These are phyloP conservation scores for Balakata baccata DNA, from an alignment of 345 rosid genomes.

Conservation along the genomic window DNA sequence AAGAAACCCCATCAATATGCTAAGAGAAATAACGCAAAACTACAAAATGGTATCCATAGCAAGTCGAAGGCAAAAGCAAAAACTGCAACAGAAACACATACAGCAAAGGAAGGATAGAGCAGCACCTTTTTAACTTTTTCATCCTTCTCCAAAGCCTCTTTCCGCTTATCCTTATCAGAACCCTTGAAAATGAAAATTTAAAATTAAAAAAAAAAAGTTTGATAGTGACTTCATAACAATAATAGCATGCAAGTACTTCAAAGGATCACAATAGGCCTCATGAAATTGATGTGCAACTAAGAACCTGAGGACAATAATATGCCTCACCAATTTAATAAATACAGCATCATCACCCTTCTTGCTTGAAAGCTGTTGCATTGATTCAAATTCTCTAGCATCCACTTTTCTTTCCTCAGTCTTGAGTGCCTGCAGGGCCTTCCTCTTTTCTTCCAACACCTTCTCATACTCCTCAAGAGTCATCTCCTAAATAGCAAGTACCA, in stretches of 20 bases:
- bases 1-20: neutral
- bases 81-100: no score
- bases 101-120: neutral
- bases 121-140: constrained; percentile 62
- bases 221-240: neutral
- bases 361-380: constrained; percentile 67
- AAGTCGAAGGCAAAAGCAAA: neutral
- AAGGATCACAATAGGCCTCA: neutral
- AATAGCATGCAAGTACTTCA: neutral
- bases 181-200: constrained; percentile 33
- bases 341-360: constrained; percentile 55
- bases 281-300: no score
- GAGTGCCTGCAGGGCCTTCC: constrained; percentile 52
- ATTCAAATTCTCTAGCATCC: constrained; percentile 55
- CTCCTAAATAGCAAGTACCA: constrained; percentile 12
- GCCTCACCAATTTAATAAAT: constrained; percentile 54
- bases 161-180: constrained; percentile 65
- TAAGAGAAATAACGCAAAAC: neutral
- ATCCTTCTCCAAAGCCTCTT: constrained; percentile 59
- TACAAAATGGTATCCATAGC: neutral
- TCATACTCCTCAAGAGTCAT: constrained; percentile 29
- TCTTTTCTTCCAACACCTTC: constrained; percentile 56
- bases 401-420: constrained; percentile 68
- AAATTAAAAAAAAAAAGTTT: neutral
- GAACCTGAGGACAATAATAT: neutral